Evolutionary conservation across 2,329 filamentous ascomycete genomes (phyloP).

Genomic region (Cladophialophora carrionii): DNA sequence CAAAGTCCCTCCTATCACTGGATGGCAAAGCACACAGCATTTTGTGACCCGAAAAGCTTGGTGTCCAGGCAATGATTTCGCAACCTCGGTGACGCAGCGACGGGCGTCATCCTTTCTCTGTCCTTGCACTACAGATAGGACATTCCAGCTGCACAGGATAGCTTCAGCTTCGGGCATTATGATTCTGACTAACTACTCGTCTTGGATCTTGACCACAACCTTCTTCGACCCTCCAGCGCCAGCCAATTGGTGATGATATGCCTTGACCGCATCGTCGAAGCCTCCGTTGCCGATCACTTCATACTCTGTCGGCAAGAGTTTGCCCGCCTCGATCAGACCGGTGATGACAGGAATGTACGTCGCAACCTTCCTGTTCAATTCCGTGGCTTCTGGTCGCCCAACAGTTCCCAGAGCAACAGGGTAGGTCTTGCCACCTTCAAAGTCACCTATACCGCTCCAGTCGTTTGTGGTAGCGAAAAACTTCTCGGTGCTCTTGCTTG

Average conservation of each 20-base stretch:
- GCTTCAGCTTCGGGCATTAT: background rate
- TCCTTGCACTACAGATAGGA: background rate
- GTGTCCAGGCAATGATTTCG: background rate
- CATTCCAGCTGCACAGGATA: background rate
- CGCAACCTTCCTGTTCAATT: conserved; percentile 35
- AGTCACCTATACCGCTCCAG: conserved; percentile 35
- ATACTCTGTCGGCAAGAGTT: conserved; percentile 34
- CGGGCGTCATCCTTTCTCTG: background rate
- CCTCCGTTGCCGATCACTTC: conserved; percentile 37
- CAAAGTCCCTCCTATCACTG: background rate
- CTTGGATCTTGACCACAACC: conserved; percentile 39
- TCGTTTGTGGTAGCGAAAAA: conserved; percentile 40
- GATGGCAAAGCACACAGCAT: conserved; percentile 1
- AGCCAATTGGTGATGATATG: conserved; percentile 36
- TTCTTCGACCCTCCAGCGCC: conserved; percentile 37
- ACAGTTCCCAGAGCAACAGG: conserved; percentile 29
- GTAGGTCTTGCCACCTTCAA: conserved; percentile 38
- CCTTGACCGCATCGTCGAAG: conserved; percentile 38
- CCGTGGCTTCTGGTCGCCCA: conserved; percentile 35
- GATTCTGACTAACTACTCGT: conserved; percentile 20
- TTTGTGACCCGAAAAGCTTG: background rate
- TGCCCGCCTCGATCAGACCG: conserved; percentile 34
- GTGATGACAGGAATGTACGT: conserved; percentile 37
- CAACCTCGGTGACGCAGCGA: background rate
- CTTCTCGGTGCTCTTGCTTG: conserved; percentile 33